phyloP scores from a whole-genome alignment of 2,329 filamentous ascomycete species.

The Fusarium phyllophilum region DNA sequence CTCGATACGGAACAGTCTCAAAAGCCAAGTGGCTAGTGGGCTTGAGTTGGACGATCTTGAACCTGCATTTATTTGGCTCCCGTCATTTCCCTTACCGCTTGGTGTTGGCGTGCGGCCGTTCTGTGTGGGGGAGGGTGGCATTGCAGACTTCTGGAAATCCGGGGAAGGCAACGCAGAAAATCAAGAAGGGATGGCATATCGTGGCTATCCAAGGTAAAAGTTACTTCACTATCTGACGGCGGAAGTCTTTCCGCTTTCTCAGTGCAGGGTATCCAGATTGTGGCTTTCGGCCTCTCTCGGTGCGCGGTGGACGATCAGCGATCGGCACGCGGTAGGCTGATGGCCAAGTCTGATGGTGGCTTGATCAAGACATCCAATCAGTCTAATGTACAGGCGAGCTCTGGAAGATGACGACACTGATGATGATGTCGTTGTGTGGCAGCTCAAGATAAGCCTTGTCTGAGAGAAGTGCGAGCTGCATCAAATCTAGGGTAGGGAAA shows the following conservation, averaged over 20 bases:
- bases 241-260: conserved; percentile 26
- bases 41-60: conserved; percentile 24
- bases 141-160: conserved; percentile 39
- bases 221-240: conserved; percentile 18
- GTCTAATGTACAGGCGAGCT: conserved; percentile 10
- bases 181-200: neutral
- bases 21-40: conserved; percentile 33
- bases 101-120: conserved; percentile 23
- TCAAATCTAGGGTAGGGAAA: conserved; percentile 1
- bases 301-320: conserved; percentile 27
- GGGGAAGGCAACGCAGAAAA: conserved; percentile 19
- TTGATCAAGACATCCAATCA: conserved; percentile 23
- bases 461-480: neutral
- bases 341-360: conserved; percentile 25
- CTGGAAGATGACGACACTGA: conserved; percentile 20
- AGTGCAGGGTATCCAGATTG: neutral
- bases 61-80: conserved; percentile 35
- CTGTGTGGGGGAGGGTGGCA: conserved; percentile 32
- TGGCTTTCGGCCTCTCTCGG: conserved; percentile 17
- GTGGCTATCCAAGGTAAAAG: conserved; percentile 5
- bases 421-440: conserved; percentile 15
- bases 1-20: conserved; percentile 20
- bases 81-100: conserved; percentile 27
- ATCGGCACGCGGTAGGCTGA: conserved; percentile 28
- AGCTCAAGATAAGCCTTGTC: conserved; percentile 6